phyloP scores from a whole-genome alignment of 768 basidiomycete species.

The Boletus vinaceobasis region DNA sequence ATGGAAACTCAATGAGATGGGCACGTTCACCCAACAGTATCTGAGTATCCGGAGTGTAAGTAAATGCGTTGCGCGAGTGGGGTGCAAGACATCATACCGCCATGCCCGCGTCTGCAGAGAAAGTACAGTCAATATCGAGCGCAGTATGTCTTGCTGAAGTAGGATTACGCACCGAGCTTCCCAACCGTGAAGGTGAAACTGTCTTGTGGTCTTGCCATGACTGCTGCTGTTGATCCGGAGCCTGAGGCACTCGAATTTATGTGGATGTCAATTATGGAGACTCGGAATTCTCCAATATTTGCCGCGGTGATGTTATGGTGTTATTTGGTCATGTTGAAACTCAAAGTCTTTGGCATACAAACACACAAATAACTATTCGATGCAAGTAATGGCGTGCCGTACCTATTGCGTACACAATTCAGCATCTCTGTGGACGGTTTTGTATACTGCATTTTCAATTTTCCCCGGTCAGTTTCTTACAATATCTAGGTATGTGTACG shows the following conservation, averaged over 20 bases:
- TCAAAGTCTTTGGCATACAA: constrained; percentile 22
- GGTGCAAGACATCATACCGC: constrained; percentile 51
- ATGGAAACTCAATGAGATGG: constrained; percentile 97
- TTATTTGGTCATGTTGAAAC: constrained; percentile 26
- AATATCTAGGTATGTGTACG: not conserved
- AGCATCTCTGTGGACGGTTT: not conserved
- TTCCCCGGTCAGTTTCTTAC: not conserved
- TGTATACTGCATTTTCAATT: too few relatives aligned
- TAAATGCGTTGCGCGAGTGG: not conserved
- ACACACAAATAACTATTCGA: not conserved
- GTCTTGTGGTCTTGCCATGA: constrained; percentile 45
- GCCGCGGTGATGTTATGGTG: constrained; percentile 16
- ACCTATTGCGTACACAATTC: not conserved
- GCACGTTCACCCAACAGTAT: constrained; percentile 92
- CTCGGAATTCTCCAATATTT: not conserved
- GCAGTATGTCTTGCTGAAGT: not conserved
- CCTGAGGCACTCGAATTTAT: constrained; percentile 6
- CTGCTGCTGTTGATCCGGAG: constrained; percentile 3
- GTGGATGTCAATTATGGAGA: not conserved
- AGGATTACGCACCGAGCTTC: constrained; percentile 73
- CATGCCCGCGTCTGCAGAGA: constrained; percentile 84
- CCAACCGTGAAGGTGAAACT: constrained; percentile 92
- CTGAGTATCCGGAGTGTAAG: constrained; percentile 35
- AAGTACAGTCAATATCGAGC: constrained; percentile 6
- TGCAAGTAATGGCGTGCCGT: not conserved